A percentile compares a stretch with the other conserved stretches of the same genome.
These are phyloP conservation scores for Cordyceps javanica DNA, from an alignment of 2,329 filamentous ascomycete species.

Conservation along the genomic window DNA sequence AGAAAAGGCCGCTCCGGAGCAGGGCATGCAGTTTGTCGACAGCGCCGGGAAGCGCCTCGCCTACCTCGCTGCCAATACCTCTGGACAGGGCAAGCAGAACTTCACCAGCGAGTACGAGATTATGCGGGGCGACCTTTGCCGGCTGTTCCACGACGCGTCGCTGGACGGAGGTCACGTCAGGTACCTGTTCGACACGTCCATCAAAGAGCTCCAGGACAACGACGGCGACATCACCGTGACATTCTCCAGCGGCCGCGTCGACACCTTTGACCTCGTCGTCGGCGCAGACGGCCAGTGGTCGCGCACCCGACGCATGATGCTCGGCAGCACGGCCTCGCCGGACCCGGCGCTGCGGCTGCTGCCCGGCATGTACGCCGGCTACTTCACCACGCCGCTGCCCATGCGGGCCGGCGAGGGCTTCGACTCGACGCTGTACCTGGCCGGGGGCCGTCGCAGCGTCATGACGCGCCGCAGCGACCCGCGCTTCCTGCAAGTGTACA, in stretches of 20 bases:
- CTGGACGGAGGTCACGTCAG: slow-evolving; percentile 15
- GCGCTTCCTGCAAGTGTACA: slow-evolving; percentile 31
- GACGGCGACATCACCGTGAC: slow-evolving; percentile 28
- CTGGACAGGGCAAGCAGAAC: slow-evolving; percentile 22
- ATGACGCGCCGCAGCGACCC: slow-evolving; percentile 35
- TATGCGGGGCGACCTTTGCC: slow-evolving; percentile 45
- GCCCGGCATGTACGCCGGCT: slow-evolving; percentile 23
- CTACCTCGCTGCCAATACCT: slow-evolving; percentile 28
- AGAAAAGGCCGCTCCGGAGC: slow-evolving; percentile 36
- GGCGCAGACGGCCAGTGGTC: slow-evolving; percentile 51
- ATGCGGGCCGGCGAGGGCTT: slow-evolving; percentile 21
- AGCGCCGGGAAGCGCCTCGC: slow-evolving; percentile 30
- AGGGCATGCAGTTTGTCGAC: slow-evolving; percentile 40
- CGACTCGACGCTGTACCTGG: slow-evolving; percentile 31
- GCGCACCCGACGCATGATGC: slow-evolving; percentile 37
- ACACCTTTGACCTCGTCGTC: slow-evolving; percentile 45
- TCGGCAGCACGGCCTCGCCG: slow-evolving; percentile 21
- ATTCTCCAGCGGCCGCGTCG: slow-evolving; percentile 37
- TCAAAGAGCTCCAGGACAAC: slow-evolving; percentile 21
- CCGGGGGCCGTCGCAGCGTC: slow-evolving; percentile 29
- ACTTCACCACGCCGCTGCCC: slow-evolving; percentile 27
- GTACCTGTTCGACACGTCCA: slow-evolving; percentile 25
- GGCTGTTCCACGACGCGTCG: slow-evolving; percentile 33
- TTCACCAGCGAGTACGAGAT: slow-evolving; percentile 49
- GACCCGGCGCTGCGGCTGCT: slow-evolving; percentile 15